Evolutionary conservation across 768 basidiomycete genomes (phyloP), one percentile per base, ranked within the genome.

Genomic region (Cystobasidium tubakii): DNA sequence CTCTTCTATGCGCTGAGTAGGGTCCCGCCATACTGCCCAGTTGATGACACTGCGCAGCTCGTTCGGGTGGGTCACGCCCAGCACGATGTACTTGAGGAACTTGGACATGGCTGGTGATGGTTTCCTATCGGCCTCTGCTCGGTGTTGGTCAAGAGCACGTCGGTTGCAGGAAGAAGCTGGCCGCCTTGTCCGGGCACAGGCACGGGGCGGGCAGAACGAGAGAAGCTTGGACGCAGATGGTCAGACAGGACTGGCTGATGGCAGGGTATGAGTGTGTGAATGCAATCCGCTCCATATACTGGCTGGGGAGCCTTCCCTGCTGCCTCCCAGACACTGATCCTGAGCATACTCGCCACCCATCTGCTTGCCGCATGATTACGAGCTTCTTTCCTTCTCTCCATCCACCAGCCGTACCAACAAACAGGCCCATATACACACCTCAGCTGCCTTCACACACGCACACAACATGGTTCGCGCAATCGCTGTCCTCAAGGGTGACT

Each of bases 11-110:
- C 94, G 90, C 77, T 77, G 75, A 29, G 76, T 66, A 4, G 79
- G 77, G 55, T 79, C 78, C 25, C 76, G 77, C 77, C 77, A 77
- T 46, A 96, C 77, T 77, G 86, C 87, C 84, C 88, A 97, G 79
- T 92, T 90, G 29, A 94, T 77, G 39, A 97, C 85, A 34, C 86
- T 88, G 76, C 87, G 87, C 80, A 94, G 89, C 80, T 99, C 95
- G 74, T 85, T 79, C 17, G 92, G 92, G 76, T 91, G 91, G 0
- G 88, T 88, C 25, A 62, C 69, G 21, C 31, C 69, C 7, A 71
- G 55, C n/a, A 42, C 33, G n/a, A 53, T 53, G 55, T 57, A 60
- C 55, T 71, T 55, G 69, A 71, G 50, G n/a, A 33, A 43, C 33
- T 71, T 71, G 21, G 55, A 29, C 69, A 71, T 71, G 50, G 50